Percentiles rank a stretch among this genome's conserved stretches.
These are phyloP conservation scores for Solanum hybrid DNA, from an alignment of 305 asterid species.

Conservation along the genomic window DNA sequence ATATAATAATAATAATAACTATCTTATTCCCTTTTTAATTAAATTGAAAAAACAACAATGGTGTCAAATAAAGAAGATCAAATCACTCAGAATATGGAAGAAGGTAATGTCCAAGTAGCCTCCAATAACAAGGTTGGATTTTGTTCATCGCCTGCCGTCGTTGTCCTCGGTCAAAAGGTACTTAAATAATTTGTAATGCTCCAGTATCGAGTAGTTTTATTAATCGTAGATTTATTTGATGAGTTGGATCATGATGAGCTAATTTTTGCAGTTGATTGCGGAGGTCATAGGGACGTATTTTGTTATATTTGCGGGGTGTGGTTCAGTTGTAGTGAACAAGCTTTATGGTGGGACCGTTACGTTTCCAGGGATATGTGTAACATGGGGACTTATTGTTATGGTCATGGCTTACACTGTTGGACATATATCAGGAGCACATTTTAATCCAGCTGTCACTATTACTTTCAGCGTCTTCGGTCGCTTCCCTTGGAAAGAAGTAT, in stretches of 20 bases:
- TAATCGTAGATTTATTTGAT: background rate
- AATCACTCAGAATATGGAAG: constrained; percentile 33
- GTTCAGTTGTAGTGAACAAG: constrained; percentile 50
- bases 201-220: background rate
- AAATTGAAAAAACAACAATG: background rate
- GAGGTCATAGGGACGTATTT: constrained; percentile 66
- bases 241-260: background rate
- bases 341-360: constrained; percentile 46
- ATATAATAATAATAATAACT: background rate
- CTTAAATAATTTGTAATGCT: background rate
- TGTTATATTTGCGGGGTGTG: constrained; percentile 67
- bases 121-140: background rate
- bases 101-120: constrained; percentile 16
- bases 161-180: constrained; percentile 40
- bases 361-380: constrained; percentile 56
- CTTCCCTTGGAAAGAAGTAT: constrained; percentile 60
- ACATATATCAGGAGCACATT: constrained; percentile 84
- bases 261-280: constrained; percentile 36
- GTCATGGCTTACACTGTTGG: constrained; percentile 63
- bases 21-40: background rate
- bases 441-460: constrained; percentile 74
- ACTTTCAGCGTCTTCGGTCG: constrained; percentile 43
- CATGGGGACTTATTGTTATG: constrained; percentile 76
- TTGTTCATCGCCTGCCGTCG: constrained; percentile 17
- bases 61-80: constrained; percentile 11